Conservation (phyloP, 805 yeast genomes). For the Kuraishia borneana region DNA sequence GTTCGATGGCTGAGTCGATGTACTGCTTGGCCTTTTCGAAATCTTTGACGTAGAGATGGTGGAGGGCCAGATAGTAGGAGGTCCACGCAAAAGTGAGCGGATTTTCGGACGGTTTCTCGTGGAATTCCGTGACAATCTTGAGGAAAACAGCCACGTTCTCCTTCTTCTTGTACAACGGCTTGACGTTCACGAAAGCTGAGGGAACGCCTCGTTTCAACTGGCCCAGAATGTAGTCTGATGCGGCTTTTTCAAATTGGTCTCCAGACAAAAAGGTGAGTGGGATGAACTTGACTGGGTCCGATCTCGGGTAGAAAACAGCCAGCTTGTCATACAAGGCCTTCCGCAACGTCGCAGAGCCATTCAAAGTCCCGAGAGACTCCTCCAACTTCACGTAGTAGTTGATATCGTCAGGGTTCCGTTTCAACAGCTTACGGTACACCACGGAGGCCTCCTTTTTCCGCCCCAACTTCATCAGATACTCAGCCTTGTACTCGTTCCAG, state of each 20-base stretch:
- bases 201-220: conserved; percentile 80
- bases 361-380: conserved; percentile 40
- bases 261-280: conserved; percentile 68
- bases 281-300: conserved; percentile 69
- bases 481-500: conserved; percentile 56
- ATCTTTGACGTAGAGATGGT: conserved; percentile 46
- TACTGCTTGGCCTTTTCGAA: conserved; percentile 40
- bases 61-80: conserved; percentile 68
- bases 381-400: conserved; percentile 61
- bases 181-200: conserved; percentile 76
- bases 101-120: conserved; percentile 13
- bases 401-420: conserved; percentile 77
- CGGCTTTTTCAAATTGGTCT: conserved; percentile 30
- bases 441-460: conserved; percentile 52
- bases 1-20: conserved; percentile 53
- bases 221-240: conserved; percentile 39
- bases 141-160: conserved; percentile 31
- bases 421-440: conserved; percentile 56
- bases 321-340: conserved; percentile 54
- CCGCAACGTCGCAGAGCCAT: conserved; percentile 35
- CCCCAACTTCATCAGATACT: conserved; percentile 47
- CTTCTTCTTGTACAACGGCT: conserved; percentile 56
- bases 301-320: conserved; percentile 62
- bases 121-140: conserved; percentile 40
- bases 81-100: conserved; percentile 59